Base-by-base conservation (phyloP, 441 rosid species). In the Eruca vesicaria region DNA sequence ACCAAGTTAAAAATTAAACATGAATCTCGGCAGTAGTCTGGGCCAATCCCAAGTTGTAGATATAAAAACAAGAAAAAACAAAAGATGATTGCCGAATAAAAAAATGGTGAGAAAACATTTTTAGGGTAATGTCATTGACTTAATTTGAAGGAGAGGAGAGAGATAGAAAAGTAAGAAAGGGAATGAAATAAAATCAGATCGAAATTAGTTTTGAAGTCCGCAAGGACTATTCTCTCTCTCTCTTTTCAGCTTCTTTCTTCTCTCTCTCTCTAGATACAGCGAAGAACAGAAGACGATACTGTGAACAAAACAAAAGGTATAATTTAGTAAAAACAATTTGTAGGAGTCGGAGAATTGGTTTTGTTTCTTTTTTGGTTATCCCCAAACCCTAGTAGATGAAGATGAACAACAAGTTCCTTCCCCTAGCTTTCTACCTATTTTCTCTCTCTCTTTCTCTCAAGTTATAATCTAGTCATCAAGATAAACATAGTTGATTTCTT, bases 181-280 rank as follows among this genome's bases (percentile, higher is more conserved):
- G 79, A 75, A 75, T 61, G 73, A 75, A 86, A 87, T 90, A 83
- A n/a, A 89, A 94, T 86, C 85, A 18, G 81, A 90, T 89, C 84
- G 85, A 88, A 90, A 18, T 50, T 85, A 82, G 76, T 68, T 86
- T 90, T 94, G 98, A 90, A 98, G 97, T 92, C 99, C 98, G 99
- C 96, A 85, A 88, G 94, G 90, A 78, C 78, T 35, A 26, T 52
- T 60, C 75, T 74, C 80, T 62, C 72, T 80, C 73, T 62, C 72
- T 80, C 73, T 43, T 18, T 16, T 26, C 72, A 9, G 81, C 73
- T 72, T 77, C 79, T 78, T 80, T 65, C 87, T n/a, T 84, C 90
- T 84, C 90, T 38, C 48, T 43, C 18, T 38, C 15, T 38, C 45
- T 38, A 74, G 33, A 81, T 74, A 82, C 90, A 85, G 88, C 89